Evolutionary conservation across 108 stramenopile species (phyloP).

Genomic region (Cylindrotheca fusiformis): DNA sequence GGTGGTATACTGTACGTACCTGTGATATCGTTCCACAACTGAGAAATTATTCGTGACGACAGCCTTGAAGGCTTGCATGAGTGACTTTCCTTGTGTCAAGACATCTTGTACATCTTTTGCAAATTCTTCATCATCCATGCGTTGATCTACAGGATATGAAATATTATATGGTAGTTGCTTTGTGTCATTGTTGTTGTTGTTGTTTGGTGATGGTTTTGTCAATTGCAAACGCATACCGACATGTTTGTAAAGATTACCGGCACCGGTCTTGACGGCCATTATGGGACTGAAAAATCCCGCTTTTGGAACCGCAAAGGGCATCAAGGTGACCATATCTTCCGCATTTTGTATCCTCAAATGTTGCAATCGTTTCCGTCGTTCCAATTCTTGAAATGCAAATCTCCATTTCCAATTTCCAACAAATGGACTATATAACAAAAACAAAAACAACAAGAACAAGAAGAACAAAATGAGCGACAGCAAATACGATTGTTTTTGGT

Average conservation of each 20-base stretch:
- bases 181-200: conserved; percentile 10
- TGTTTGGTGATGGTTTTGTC: conserved; percentile 14
- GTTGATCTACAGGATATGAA: conserved; percentile 28
- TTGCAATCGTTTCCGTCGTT: conserved; percentile 52
- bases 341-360: conserved; percentile 73
- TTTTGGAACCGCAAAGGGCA: conserved; percentile 57
- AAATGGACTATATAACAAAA: conserved; percentile 38
- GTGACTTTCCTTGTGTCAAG: conserved; percentile 25
- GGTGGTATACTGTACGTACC: background rate
- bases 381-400: conserved; percentile 55
- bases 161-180: conserved; percentile 7
- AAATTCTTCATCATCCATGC: conserved; percentile 25
- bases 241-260: conserved; percentile 60
- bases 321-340: conserved; percentile 70
- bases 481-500: too few relatives aligned
- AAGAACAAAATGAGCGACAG: too few relatives aligned
- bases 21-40: conserved; percentile 48
- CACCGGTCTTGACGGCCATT: conserved; percentile 32
- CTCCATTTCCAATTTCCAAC: conserved; percentile 67
- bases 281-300: conserved; percentile 35
- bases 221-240: conserved; percentile 59
- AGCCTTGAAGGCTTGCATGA: conserved; percentile 12
- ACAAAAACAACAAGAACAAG: conserved; percentile 5
- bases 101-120: conserved; percentile 32
- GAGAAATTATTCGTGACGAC: conserved; percentile 11